Evolutionary conservation across 164 flowering plant genomes (phyloP).

Genomic region (Magnolia sinica): DNA sequence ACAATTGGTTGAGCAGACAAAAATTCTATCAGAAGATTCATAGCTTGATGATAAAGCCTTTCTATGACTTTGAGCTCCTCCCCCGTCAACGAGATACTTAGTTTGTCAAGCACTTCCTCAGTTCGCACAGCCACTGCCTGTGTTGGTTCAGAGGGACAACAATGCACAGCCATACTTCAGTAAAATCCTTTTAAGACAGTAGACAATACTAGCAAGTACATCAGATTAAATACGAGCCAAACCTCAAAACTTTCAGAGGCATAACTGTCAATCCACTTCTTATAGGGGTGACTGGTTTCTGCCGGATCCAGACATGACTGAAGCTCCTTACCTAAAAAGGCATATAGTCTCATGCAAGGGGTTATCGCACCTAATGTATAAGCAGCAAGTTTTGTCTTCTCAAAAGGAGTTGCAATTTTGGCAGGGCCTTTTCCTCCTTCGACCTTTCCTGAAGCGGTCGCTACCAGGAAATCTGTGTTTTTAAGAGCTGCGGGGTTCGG

Average conservation of each 20-base stretch:
- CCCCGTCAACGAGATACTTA: slow-evolving; percentile 88
- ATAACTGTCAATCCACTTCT: slow-evolving; percentile 79
- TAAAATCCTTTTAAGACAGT: neutral
- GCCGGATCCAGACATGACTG: slow-evolving; percentile 34
- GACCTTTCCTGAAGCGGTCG: slow-evolving; percentile 95
- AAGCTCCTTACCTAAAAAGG: slow-evolving; percentile 71
- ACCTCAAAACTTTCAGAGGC: slow-evolving; percentile 77
- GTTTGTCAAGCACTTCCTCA: slow-evolving; percentile 87
- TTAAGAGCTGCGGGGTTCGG: slow-evolving; percentile 57
- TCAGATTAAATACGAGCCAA: slow-evolving; percentile 18
- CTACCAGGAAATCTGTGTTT: slow-evolving; percentile 77
- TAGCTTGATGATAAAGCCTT: slow-evolving; percentile 86
- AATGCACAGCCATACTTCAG: neutral
- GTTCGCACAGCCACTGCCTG: slow-evolving; percentile 71
- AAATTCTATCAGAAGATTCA: slow-evolving; percentile 86
- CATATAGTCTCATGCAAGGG: slow-evolving; percentile 92
- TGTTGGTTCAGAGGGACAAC: neutral
- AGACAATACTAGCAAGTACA: neutral
- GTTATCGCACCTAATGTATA: slow-evolving; percentile 90
- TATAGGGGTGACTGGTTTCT: slow-evolving; percentile 50
- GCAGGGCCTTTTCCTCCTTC: slow-evolving; percentile 82
- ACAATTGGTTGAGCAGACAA: slow-evolving; percentile 67
- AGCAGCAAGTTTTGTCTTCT: slow-evolving; percentile 91
- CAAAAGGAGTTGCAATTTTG: slow-evolving; percentile 93
- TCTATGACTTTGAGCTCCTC: slow-evolving; percentile 91